Base-by-base conservation (phyloP, 2,329 filamentous ascomycete species). In the Onygena corvina region DNA sequence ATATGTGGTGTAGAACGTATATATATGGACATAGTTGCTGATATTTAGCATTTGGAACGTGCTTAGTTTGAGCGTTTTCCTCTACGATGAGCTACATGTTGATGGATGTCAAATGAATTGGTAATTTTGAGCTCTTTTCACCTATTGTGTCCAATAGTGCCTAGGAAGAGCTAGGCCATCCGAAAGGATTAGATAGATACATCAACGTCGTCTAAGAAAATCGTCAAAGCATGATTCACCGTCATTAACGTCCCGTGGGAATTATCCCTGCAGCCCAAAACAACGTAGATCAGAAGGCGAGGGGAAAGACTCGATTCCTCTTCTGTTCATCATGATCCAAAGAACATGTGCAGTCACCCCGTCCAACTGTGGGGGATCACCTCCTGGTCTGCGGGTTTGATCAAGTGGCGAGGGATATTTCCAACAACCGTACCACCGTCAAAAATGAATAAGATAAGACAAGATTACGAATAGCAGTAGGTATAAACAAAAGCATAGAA, bases 141-240 rank as follows among this genome's bases (percentile, higher is more conserved):
- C 36, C 20, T 40, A 40, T 23, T 40, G 11, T 40, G 16, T 40
- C 21, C n/a, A 23, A 40, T 40, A 40, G 36, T 18, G 25, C n/a
- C n/a, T 2, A n/a, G 25, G 20, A 40, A 23, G 36, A 12, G 9
- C 36, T 40, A 21, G 18, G n/a, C 36, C 36, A 25, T 25, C 25
- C 36, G 21, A 7, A 40, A 23, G n/a, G 36, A 23, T 11, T 11
- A 18, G n/a, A 40, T 23, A 40, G 18, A 40, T 18, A 40, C 36
- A 40, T 40, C 36, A 40, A 12, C 36, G 16, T 40, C 20, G 20
- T 40, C 20, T 23, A 40, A 21, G 36, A 40, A 40, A 40, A n/a
- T 40, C 36, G 9, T 40, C 36, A 40, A 40, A 40, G 9, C 20
- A 40, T 40, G 11, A 25, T 40, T n/a, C 36, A 40, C 36, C 34